Base-by-base conservation (phyloP, 768 basidiomycete genomes). In the Tremella yokohamensis region DNA sequence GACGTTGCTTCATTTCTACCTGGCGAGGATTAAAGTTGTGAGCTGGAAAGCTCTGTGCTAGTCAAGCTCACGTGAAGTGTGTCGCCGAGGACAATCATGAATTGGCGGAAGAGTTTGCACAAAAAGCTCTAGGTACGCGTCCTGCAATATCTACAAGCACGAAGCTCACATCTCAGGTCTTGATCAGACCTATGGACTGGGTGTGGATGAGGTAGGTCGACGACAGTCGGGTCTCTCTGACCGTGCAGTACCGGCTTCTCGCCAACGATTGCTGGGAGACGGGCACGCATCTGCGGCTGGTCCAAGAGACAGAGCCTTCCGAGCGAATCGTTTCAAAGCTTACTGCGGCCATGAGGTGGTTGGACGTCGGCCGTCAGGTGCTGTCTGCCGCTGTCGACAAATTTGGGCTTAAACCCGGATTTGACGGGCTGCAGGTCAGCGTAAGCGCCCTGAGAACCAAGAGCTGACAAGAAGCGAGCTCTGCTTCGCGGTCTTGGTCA, bases 181-280 rank as follows among this genome's bases (percentile, higher is more conserved):
- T 6, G 42, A 22, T 45, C 42, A 45, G 6, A 18, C 15, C 15
- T n/a, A 22, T 8, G 42, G n/a, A 4, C 22, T 45, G 8, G 42
- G 22, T 18, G 42, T 22, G 42, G 15, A 6, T 45, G n/a, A 45
- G 42, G 42, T 45, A 6, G 15, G 42, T 45, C n/a, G n/a, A 45
- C 42, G 15, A 4, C 42, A 6, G 42, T n/a, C 22, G 8, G 15
- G 22, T 16, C 15, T 18, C 42, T 6, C 42, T 45, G 7, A 45
- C 4, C 4, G 11, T 34, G n/a, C 42, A 45, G 42, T 45, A 45
- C 15, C 42, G 42, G 6, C n/a, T 18, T 4, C 22, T 45, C 8
- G 42, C 42, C 42, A 45, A 45, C 42, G 42, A 45, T 4, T 45
- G 42, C 42, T 45, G 42, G 42, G 22, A 18, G 42, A 22, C 22